Evolutionary conservation across 139 green algal genomes (phyloP).

Genomic region (Edaphochlamys debaryana): DNA sequence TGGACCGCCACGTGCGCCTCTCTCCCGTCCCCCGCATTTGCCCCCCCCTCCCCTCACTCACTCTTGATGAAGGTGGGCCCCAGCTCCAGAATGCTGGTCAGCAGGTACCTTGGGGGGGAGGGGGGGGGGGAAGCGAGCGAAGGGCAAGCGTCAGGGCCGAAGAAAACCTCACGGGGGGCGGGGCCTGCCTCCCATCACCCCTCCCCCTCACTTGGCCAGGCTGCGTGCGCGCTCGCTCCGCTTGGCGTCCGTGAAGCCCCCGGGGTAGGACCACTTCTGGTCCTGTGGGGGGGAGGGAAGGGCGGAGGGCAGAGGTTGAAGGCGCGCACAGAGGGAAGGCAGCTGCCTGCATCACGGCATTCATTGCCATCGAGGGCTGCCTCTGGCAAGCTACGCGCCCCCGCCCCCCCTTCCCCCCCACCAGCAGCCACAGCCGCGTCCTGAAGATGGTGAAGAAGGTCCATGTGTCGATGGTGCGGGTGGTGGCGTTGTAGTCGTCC

Average conservation of each 20-base stretch:
- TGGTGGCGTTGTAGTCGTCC: conserved; percentile 78
- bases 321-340: too few relatives aligned
- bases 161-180: not conserved
- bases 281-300: too few relatives aligned
- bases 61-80: conserved; percentile 91
- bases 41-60: not conserved
- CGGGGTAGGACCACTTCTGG: conserved; percentile 83
- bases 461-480: conserved; percentile 85
- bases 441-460: conserved; percentile 83
- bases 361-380: too few relatives aligned
- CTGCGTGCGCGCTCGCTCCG: conserved; percentile 46
- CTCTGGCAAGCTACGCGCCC: too few relatives aligned
- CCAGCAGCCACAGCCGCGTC: conserved; percentile 77
- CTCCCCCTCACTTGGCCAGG: conserved; percentile 53
- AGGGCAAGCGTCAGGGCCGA: not conserved
- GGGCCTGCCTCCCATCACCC: too few relatives aligned
- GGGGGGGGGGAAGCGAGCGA: not conserved
- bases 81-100: conserved; percentile 75
- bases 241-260: conserved; percentile 73
- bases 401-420: too few relatives aligned
- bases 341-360: too few relatives aligned
- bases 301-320: too few relatives aligned
- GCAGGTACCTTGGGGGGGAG: conserved; percentile 59
- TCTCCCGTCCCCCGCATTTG: too few relatives aligned
- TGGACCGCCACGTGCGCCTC: too few relatives aligned